Base-by-base conservation (phyloP, 202 grass and related monocot species). In the Dendrocalamus latiflorus region DNA sequence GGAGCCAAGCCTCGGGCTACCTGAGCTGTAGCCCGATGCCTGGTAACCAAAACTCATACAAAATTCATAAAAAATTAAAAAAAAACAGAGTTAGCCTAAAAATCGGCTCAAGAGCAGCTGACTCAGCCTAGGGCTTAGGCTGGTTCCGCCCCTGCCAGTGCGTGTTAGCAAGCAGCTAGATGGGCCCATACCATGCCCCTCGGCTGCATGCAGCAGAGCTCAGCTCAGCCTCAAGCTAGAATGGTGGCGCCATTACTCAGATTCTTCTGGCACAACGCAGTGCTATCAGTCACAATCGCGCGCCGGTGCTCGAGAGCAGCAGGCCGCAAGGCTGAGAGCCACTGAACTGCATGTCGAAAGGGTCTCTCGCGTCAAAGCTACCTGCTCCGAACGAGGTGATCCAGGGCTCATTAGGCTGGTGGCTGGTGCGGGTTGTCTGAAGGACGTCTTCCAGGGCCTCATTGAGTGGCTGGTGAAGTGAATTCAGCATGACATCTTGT, bases 391-490 rank as follows among this genome's bases (percentile, higher is more conserved):
- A 84, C 57, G 89, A 80, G 36, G 73, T 69, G 53, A 81, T 70
- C 85, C 90, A 79, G 20, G 75, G 72, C 78, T 73, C 80, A 41
- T 8, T 47, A 80, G 50, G 61, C 18, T 76, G 80, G 21, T 74
- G 80, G 25, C 65, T 62, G 22, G 54, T 47, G 77, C 91, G 70
- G 72, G 83, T 80, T 36, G 78, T 79, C 79, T 81, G 93, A 44
- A 85, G 81, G 25, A 90, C 75, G 80, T 94, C 93, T 64, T 96
- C 91, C 65, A 94, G 83, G 38, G 68, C 58, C 84, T 88, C 81
- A 75, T 38, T 75, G 50, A 83, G 57, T 18, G 82, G 75, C 75
- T 39, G 69, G n/a, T 77, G 75, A 45, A 65, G 70, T 4, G 77
- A 38, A 37, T 26, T 89, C 84, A 86, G 61, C 63, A 86, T 25